phyloP scores from a whole-genome alignment of 1,139 yeast species.

The Scheffersomyces insectosa region DNA sequence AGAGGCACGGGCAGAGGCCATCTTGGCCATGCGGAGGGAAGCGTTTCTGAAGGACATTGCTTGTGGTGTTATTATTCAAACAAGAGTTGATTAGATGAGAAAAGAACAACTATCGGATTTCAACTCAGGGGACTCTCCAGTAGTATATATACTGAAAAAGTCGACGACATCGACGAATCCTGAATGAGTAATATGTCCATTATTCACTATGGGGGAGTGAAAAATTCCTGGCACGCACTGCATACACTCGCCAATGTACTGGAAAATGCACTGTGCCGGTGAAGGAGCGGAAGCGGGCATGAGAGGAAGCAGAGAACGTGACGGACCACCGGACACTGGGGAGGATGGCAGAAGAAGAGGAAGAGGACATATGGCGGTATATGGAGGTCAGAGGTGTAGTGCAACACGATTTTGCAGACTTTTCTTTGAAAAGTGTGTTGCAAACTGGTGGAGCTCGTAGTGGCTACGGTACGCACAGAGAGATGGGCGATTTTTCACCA shows the following conservation, averaged over 20 bases:
- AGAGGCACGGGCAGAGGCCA: conserved; percentile 53
- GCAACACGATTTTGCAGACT: too few species aligned
- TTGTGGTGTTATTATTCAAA: conserved; percentile 4
- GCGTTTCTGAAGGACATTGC: conserved; percentile 64
- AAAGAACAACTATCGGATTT: background rate
- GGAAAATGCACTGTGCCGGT: conserved; percentile 2
- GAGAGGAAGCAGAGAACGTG: too few species aligned
- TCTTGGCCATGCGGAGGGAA: conserved; percentile 62
- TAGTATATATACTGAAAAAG: conserved; percentile 8
- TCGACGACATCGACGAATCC: conserved; percentile 1
- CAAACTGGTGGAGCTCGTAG: too few species aligned
- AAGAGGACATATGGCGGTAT: too few species aligned
- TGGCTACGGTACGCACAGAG: too few species aligned
- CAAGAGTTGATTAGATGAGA: conserved; percentile 2
- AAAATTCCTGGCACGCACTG: conserved; percentile 3
- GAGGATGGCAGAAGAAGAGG: too few species aligned
- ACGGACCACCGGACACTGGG: too few species aligned
- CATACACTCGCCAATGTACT: too few species aligned
- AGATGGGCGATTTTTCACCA: too few species aligned
- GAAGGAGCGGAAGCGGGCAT: conserved; percentile 12
- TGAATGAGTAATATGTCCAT: background rate
- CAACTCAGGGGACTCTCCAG: conserved; percentile 6
- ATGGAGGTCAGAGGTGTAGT: too few species aligned
- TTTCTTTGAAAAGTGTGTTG: too few species aligned
- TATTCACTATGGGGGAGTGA: conserved; percentile 1